phyloP scores from a whole-genome alignment of 192 early-diverging fungal genomes.

The Umbelopsis sp. region DNA sequence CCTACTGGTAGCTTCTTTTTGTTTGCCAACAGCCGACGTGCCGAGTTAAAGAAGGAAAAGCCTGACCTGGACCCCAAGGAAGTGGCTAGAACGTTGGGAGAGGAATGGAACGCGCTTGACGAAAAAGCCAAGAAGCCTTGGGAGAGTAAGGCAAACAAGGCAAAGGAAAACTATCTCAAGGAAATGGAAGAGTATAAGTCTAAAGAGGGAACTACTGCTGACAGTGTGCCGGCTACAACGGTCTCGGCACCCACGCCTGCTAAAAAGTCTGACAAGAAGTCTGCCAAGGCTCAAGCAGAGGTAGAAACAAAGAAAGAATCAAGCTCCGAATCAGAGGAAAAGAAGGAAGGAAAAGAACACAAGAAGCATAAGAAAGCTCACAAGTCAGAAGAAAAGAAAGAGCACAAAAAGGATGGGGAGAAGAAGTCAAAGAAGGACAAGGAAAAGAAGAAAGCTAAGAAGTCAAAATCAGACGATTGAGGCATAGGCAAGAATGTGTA shows the following conservation, averaged over 20 bases:
- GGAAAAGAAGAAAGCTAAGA: slow-evolving; percentile 48
- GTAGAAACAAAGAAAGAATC: slow-evolving; percentile 7
- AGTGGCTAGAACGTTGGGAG: slow-evolving; percentile 12
- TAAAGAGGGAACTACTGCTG: background rate
- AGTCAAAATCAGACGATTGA: slow-evolving; percentile 32
- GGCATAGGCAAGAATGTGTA: background rate
- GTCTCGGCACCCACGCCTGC: background rate
- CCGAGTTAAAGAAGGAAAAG: slow-evolving; percentile 75
- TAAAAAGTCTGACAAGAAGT: background rate
- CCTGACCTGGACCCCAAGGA: slow-evolving; percentile 51
- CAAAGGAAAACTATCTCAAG: slow-evolving; percentile 13
- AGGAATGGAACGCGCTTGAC: slow-evolving; percentile 11
- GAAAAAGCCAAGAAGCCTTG: slow-evolving; percentile 1
- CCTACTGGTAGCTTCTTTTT: slow-evolving; percentile 84
- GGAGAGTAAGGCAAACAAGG: slow-evolving; percentile 13
- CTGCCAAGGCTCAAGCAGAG: slow-evolving; percentile 12
- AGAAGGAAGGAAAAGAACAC: slow-evolving; percentile 2
- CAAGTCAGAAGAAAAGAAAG: slow-evolving; percentile 43
- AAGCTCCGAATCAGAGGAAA: background rate
- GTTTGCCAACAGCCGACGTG: slow-evolving; percentile 80
- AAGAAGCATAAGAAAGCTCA: slow-evolving; percentile 38
- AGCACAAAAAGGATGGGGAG: slow-evolving; percentile 35
- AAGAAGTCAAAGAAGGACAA: slow-evolving; percentile 42
- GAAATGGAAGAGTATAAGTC: slow-evolving; percentile 6
- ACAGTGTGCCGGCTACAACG: background rate